A percentile compares a stretch with the other conserved stretches of the same genome.
Conservation (phyloP, 2,329 filamentous ascomycete genomes). For the Karstenula rhodostoma region DNA sequence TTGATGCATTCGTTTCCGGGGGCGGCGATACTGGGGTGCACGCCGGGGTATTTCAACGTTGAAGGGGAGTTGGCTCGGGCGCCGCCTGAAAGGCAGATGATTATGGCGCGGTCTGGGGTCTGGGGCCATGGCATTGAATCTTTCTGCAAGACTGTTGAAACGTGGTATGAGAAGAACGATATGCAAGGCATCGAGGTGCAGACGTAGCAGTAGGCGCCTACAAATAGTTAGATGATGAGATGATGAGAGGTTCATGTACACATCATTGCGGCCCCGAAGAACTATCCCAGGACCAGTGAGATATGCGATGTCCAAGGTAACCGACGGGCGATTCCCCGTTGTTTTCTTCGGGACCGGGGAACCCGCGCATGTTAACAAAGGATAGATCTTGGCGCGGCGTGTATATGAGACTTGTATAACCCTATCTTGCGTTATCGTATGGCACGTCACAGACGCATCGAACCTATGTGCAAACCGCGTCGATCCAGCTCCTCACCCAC, state of each 20-base stretch:
- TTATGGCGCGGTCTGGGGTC: conserved; percentile 24
- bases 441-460: neutral
- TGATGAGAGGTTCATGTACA: too few relatives aligned
- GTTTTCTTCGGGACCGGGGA: too few relatives aligned
- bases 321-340: too few relatives aligned
- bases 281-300: too few relatives aligned
- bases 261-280: too few relatives aligned
- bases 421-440: neutral
- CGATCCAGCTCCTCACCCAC: neutral
- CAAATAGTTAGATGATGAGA: too few relatives aligned
- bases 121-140: conserved; percentile 30
- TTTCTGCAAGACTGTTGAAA: conserved; percentile 24
- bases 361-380: too few relatives aligned
- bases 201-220: too few relatives aligned
- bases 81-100: conserved; percentile 26
- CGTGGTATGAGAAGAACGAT: conserved; percentile 19
- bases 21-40: conserved; percentile 26
- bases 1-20: conserved; percentile 23
- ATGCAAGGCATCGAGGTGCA: conserved; percentile 15
- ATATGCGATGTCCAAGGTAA: too few relatives aligned
- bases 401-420: too few relatives aligned
- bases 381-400: too few relatives aligned
- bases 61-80: conserved; percentile 27
- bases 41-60: conserved; percentile 29
- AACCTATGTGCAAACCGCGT: neutral